Percentiles rank a stretch among this genome's conserved stretches.
Conservation (phyloP, 768 basidiomycete species). For the Collybia sordida region DNA sequence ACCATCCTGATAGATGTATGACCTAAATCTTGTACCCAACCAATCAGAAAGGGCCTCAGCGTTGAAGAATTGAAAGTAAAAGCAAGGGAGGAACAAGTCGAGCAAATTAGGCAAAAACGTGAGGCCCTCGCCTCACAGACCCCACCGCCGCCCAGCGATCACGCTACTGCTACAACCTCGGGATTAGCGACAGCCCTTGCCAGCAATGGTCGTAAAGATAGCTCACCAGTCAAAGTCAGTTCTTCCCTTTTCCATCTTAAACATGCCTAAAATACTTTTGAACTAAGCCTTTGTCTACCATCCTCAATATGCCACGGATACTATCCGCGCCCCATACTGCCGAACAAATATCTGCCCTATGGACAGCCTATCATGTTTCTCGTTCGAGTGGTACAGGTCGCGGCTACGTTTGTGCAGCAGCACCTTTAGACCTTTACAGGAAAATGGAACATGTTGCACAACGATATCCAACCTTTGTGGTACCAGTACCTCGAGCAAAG, state of each 20-base stretch:
- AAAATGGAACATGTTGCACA: conserved; percentile 64
- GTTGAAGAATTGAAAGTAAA: conserved; percentile 35
- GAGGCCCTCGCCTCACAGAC: conserved; percentile 11
- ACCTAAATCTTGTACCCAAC: conserved; percentile 7
- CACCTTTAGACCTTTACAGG: conserved; percentile 71
- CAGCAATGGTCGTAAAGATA: conserved; percentile 49
- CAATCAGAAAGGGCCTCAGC: conserved; percentile 42
- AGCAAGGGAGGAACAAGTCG: conserved; percentile 30
- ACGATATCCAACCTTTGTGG: conserved; percentile 75
- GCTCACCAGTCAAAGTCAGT: conserved; percentile 65
- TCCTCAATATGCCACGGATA: conserved; percentile 76
- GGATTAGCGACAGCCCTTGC: conserved; percentile 1
- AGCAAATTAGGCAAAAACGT: conserved; percentile 19
- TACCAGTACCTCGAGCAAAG: conserved; percentile 69
- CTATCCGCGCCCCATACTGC: conserved; percentile 66
- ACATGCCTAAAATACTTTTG: conserved; percentile 3
- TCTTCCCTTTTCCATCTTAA: conserved; percentile 1
- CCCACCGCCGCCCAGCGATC: conserved; percentile 5
- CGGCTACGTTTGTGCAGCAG: conserved; percentile 81
- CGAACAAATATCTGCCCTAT: conserved; percentile 76
- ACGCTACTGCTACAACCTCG: conserved; percentile 6
- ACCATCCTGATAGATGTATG: conserved; percentile 13
- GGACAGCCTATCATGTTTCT: conserved; percentile 87
- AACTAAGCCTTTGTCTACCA: conserved; percentile 71
- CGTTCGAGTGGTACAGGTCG: conserved; percentile 79